Percentiles rank a stretch among this genome's conserved stretches.
Conservation (phyloP, 2,329 filamentous ascomycete species). For the Pleurostoma richardsiae region DNA sequence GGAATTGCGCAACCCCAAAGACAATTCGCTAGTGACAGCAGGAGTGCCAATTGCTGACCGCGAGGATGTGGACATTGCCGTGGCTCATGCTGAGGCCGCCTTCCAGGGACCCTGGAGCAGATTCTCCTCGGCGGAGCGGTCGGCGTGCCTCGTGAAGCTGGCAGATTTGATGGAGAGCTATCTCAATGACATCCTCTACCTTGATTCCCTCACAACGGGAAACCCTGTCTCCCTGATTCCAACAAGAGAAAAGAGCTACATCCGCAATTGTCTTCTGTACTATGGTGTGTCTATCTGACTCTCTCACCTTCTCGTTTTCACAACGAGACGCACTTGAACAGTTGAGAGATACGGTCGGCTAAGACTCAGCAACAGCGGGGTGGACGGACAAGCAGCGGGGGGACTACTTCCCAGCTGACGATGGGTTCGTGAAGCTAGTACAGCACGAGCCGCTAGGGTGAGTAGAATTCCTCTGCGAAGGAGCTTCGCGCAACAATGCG, state of each 20-base stretch:
- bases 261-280: neutral
- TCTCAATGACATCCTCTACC: neutral
- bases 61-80: neutral
- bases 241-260: conserved; percentile 3
- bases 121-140: neutral
- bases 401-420: neutral
- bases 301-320: no score
- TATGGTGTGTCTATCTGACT: no score
- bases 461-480: no score
- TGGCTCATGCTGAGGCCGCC: neutral
- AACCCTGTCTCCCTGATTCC: conserved; percentile 6
- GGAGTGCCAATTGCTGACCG: neutral
- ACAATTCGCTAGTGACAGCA: neutral
- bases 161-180: neutral
- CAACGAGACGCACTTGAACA: no score
- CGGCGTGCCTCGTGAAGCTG: neutral
- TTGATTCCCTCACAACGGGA: conserved; percentile 3
- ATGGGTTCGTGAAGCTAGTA: neutral
- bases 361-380: no score
- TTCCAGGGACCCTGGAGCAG: neutral
- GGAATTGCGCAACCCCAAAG: neutral
- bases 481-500: no score
- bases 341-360: no score
- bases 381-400: neutral
- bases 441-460: neutral